Conservation (phyloP, 2,329 filamentous ascomycete species). For the Corniculantispora saksenae region DNA sequence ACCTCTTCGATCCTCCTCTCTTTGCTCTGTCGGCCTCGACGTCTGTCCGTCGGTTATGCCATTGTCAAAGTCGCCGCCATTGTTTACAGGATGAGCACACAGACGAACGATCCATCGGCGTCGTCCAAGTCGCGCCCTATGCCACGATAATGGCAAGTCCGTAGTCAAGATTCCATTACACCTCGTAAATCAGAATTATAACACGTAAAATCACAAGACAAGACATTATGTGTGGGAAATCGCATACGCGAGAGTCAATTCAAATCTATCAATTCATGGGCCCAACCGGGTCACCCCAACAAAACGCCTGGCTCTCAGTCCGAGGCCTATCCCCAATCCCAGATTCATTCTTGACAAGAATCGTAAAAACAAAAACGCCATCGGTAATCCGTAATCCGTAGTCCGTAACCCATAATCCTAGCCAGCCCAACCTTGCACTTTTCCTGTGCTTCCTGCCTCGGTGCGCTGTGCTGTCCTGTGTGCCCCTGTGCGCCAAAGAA, state of each 20-base stretch:
- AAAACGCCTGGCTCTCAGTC: conserved; percentile 14
- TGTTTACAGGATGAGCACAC: too few relatives aligned
- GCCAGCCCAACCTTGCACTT: background rate
- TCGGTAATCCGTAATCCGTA: background rate
- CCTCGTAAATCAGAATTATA: background rate
- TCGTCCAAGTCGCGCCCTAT: too few relatives aligned
- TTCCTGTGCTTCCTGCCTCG: background rate
- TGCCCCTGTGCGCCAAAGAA: conserved; percentile 13
- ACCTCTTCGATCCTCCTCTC: too few relatives aligned
- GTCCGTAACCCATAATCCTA: background rate
- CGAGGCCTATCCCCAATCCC: background rate
- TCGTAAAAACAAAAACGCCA: background rate
- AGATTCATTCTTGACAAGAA: conserved; percentile 14
- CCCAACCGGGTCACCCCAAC: conserved; percentile 9
- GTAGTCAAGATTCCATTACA: background rate
- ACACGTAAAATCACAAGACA: background rate
- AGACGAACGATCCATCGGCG: too few relatives aligned
- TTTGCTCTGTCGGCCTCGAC: too few relatives aligned
- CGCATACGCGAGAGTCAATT: conserved; percentile 15
- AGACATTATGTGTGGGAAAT: conserved; percentile 10
- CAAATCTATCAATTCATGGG: conserved; percentile 10
- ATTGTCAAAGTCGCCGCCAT: too few relatives aligned
- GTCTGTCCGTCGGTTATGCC: too few relatives aligned
- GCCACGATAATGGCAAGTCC: too few relatives aligned
- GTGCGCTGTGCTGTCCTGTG: conserved; percentile 16